Evolutionary conservation across 257 asterid genomes (phyloP).

Genomic region (Oldenlandia corymbosa): DNA sequence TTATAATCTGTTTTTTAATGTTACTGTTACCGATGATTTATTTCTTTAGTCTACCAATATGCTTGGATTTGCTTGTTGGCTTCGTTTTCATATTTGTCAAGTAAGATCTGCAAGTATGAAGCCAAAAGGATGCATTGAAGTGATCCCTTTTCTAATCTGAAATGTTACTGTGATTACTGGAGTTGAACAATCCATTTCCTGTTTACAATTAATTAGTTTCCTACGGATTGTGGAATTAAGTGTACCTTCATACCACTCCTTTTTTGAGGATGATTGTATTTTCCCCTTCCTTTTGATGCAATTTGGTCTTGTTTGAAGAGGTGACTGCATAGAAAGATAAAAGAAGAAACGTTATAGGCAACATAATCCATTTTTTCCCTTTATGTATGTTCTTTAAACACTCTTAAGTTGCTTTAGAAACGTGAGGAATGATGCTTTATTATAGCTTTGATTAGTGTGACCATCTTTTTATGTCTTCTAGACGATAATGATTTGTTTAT

Average conservation of each 20-base stretch:
- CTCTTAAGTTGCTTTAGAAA: background rate
- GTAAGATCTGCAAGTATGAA: slow-evolving; percentile 15
- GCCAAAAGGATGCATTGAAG: background rate
- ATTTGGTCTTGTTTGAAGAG: background rate
- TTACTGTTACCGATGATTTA: background rate
- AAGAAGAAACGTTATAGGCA: too few relatives aligned
- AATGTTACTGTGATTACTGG: background rate
- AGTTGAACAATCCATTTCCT: background rate
- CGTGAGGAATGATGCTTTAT: background rate
- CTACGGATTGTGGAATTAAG: background rate
- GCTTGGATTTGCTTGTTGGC: slow-evolving; percentile 1
- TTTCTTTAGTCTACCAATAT: background rate
- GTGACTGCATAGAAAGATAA: background rate
- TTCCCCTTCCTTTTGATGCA: background rate
- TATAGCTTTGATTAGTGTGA: too few relatives aligned
- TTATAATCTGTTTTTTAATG: background rate
- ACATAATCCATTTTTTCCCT: background rate
- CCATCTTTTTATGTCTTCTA: background rate
- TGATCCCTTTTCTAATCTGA: background rate
- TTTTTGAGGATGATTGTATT: too few relatives aligned
- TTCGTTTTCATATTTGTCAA: background rate
- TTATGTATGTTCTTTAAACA: background rate
- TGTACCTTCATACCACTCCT: background rate
- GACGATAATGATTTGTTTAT: background rate
- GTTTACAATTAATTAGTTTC: background rate